phyloP scores from a whole-genome alignment of 2,329 filamentous ascomycete genomes.

The Raffaelea arxii region DNA sequence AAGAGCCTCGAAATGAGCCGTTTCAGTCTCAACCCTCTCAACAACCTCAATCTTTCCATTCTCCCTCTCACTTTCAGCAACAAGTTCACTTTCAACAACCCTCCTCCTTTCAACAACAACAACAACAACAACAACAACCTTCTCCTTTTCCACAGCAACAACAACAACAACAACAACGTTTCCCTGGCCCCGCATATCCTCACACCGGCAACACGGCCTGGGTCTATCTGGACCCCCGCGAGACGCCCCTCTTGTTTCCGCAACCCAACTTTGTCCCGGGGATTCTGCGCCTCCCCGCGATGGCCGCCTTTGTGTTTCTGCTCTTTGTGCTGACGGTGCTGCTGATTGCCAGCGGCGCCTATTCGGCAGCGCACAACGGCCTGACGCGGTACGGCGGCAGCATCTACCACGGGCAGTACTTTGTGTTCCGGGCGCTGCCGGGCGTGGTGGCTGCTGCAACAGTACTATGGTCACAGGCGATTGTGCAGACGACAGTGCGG shows the following conservation, averaged over 20 bases:
- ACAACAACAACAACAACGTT: conserved; percentile 6
- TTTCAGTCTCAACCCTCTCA: no score
- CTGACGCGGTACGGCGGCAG: conserved; percentile 55
- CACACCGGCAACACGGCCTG: no score
- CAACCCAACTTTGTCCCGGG: conserved; percentile 57
- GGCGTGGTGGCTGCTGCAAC: conserved; percentile 64
- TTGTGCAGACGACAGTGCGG: conserved; percentile 66
- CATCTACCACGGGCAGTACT: conserved; percentile 67
- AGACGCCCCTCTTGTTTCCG: conserved; percentile 19
- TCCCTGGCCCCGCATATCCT: no score
- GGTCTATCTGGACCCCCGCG: conserved; percentile 7
- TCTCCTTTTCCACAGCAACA: no score
- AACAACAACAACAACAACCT: conserved; percentile 50
- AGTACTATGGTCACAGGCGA: conserved; percentile 66
- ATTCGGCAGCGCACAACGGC: conserved; percentile 52
- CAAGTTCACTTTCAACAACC: no score
- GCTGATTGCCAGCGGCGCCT: conserved; percentile 64
- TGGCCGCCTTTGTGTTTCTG: no score
- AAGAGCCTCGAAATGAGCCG: no score
- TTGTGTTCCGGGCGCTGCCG: conserved; percentile 77
- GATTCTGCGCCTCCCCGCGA: conserved; percentile 57
- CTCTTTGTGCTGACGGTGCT: conserved; percentile 53
- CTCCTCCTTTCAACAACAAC: neutral
- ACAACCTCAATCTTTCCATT: no score
- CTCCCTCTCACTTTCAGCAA: no score